Base-by-base conservation (phyloP, 169 alveolate species). In the Plasmodium malariae region DNA sequence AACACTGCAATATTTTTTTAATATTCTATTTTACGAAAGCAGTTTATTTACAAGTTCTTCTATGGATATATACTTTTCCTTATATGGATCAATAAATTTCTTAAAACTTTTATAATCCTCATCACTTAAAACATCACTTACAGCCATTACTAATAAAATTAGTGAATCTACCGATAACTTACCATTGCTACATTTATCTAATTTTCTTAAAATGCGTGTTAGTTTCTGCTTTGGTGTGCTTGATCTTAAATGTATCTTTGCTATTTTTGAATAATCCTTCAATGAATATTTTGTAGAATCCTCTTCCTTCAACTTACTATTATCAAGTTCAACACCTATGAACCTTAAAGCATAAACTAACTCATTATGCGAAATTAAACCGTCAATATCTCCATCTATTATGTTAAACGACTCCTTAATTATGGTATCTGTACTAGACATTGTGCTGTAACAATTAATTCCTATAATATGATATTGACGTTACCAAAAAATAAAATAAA, bases 331-430 rank as follows among this genome's bases (percentile, higher is more conserved):
- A 2, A 83, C 37, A 32, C 91, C 91, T 30, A 83, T 28, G 62
- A 67, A 37, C 34, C 91, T 65, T 83, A 83, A 21, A 49, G 86
- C 91, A 68, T 83, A 83, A 30, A 83, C 37, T 24, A 83, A 60
- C 19, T 83, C 91, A 49, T 34, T 34, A 6, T 19, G 34, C 21
- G 86, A 36, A 19, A 83, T 21, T 17, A 0, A 57, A 9, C 91
- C 91, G 32, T 65, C 91, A 12, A 62, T 30, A 48, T 83, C 60
- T 30, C 24, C 26, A 48, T 83, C 91, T 55, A 69, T 26, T 55
- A 69, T 30, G 40, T n/a, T 12, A 45, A 83, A 83, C 21, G 91
- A 83, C 26, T 83, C 91, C 24, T 32, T 83, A 54, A 83, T 83
- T 69, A 67, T 4, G 19, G 71, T 32, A 68, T 72, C 45, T 32